These are phyloP conservation scores for Trichoderma breve DNA, from an alignment of 2,329 filamentous ascomycete species.

Conservation along the genomic window DNA sequence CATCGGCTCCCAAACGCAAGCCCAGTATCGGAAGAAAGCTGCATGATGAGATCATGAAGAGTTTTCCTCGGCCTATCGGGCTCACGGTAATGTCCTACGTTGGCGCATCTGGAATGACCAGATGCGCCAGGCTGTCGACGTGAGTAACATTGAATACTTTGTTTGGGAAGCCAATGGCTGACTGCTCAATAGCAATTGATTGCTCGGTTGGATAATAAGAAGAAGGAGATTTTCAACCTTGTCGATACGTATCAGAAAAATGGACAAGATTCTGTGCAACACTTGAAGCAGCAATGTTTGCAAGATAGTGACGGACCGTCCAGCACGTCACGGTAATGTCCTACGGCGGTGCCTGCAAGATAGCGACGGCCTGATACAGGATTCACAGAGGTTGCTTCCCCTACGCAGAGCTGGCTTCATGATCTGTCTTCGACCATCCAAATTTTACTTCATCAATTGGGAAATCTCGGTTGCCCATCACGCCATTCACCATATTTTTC, in stretches of 20 bases:
- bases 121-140: background rate
- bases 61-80: background rate
- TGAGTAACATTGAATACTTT: background rate
- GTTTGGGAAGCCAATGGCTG: background rate
- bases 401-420: background rate
- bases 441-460: background rate
- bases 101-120: background rate
- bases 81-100: no score
- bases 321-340: background rate
- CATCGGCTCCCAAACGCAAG: background rate
- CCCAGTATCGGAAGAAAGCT: background rate
- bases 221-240: background rate
- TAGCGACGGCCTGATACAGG: no score
- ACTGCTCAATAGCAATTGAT: background rate
- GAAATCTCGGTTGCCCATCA: constrained; percentile 4
- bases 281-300: background rate
- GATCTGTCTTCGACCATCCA: background rate
- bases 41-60: background rate
- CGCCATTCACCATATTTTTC: constrained; percentile 3
- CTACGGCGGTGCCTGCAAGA: background rate
- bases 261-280: background rate
- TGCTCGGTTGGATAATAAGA: background rate
- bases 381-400: constrained; percentile 1
- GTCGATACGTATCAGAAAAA: background rate
- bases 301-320: background rate